Evolutionary conservation across 2,329 filamentous ascomycete genomes (phyloP), one percentile per base, ranked within the genome.

Genomic region (Xylariales sp.): DNA sequence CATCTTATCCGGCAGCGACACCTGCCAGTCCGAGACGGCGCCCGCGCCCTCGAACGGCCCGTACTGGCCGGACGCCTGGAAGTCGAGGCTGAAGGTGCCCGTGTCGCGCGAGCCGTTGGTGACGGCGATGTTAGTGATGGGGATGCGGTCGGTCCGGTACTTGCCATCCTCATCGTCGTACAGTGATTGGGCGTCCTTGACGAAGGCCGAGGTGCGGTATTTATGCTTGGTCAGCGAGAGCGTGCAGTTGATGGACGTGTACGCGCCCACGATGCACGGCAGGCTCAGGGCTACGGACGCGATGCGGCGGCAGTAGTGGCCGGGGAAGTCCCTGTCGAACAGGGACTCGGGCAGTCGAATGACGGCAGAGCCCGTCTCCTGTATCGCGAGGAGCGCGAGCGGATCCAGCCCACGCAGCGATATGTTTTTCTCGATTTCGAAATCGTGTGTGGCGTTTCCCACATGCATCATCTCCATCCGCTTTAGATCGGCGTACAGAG

Each of bases 291-390:
- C 14, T 32, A 54, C 49, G 2, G 59, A 63, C 28, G 16, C 28
- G 10, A 67, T 63, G n/a, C 64, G 52, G 5, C 64, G 59, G 53
- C 53, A 57, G 46, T 63, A 67, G 53, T 67, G 64, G n/a, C 64
- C 54, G 7, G 64, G 64, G 18, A 48, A 63, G 45, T 67, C 64
- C 4, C 30, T 54, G 14, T 65, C 56, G 28, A 65, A 65, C 39
- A 64, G 43, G 32, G 36, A 30, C 48, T 50, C 43, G 23, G 5
- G 39, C 2, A 23, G 23, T 23, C 23, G 23, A 23, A 23, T 1
- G 23, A 23, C 2, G 23, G 23, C 23, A 23, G 23, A 53, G 56
- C 7, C 3, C 14, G 55, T 65, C 6, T 49, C 34, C 1, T 55
- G 62, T 4, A 65, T 9, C 8, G 6, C 10, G 14, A 65, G 9